These are phyloP conservation scores for Chionographis japonica DNA, from an alignment of 106 monocot species.

Conservation along the genomic window DNA sequence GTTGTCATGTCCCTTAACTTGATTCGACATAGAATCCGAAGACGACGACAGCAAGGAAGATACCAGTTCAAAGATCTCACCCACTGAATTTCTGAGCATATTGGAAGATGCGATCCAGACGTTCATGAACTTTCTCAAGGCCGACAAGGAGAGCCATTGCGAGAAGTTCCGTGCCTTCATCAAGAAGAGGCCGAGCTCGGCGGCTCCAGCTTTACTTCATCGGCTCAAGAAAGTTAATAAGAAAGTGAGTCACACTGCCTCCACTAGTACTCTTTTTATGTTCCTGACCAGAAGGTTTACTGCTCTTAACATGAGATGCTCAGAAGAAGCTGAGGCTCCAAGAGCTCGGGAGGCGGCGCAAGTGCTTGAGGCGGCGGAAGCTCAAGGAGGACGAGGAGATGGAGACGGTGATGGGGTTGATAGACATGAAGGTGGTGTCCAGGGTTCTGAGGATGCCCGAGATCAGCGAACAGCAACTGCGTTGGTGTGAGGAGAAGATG, in stretches of 20 bases:
- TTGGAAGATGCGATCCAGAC: constrained; percentile 59
- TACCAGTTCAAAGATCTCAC: constrained; percentile 31
- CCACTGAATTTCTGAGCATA: constrained; percentile 44
- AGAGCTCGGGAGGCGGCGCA: constrained; percentile 42
- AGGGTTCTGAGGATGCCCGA: constrained; percentile 72
- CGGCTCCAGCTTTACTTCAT: constrained; percentile 33
- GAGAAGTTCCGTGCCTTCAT: constrained; percentile 38
- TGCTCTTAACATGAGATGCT: not conserved
- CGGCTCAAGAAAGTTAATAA: constrained; percentile 65
- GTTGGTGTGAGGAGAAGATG: constrained; percentile 98
- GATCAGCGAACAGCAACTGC: constrained; percentile 66
- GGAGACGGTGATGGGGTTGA: constrained; percentile 72
- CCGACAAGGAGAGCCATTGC: constrained; percentile 58
- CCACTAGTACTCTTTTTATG: not conserved
- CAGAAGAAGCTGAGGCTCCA: constrained; percentile 82
- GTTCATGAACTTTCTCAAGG: constrained; percentile 82
- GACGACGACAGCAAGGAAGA: constrained; percentile 39
- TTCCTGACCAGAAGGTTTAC: not conserved
- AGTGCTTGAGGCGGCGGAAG: constrained; percentile 48
- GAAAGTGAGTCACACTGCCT: constrained; percentile 36
- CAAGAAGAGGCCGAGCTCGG: constrained; percentile 30
- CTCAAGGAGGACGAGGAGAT: constrained; percentile 49
- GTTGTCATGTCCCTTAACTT: too few relatives aligned
- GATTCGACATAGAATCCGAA: constrained; percentile 15
- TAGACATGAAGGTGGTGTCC: constrained; percentile 85